Base-by-base conservation (phyloP, 176 grass and related monocot genomes). In the Hsuehochloa calcarea region DNA sequence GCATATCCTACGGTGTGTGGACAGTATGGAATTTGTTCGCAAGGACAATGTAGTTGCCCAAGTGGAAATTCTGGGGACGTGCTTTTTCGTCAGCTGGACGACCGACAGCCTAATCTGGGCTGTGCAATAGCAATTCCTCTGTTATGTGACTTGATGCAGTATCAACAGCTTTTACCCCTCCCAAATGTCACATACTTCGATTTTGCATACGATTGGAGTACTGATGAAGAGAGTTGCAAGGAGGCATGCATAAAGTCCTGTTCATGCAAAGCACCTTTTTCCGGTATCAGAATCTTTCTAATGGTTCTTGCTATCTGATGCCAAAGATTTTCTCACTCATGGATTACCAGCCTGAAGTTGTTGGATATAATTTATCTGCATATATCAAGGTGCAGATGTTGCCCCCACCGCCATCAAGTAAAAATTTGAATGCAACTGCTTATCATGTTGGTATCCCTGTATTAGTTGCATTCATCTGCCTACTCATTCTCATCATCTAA, bases 351-450 rank as follows among this genome's bases (percentile, higher is more conserved):
- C 38, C 86, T 67, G 85, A 66, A 31, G 12, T 70, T 10, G 68
- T 81, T 77, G 76, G 88, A 62, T 92, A 89, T 56, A 94, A 99
- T 77, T 89, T 91, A 82, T 88, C 88, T 56, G 85, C 90, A 79
- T 91, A 92, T 75, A 78, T 99, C 78, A 99, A 99, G 75, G 91
- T 99, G 39, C 91, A 96, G 75, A 81, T 44, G 68, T n/a, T 82
- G 27, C 81, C 80, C 15, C 65, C 75, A 83, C 7, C 58, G 4
- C 67, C 72, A 84, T 17, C 86, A 40, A 88, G 90, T 56, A 82
- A 41, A 63, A 62, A 20, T 10, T 80, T 89, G 72, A 75, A 85
- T 63, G 15, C 50, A 46, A 55, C 64, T 11, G 25, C 78, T 65
- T 88, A 72, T 44, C 79, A 91, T 74, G 0, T 87, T 5, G 46